Base-by-base conservation (phyloP, 129 eudicot genomes). In the Artemisia argyi region DNA sequence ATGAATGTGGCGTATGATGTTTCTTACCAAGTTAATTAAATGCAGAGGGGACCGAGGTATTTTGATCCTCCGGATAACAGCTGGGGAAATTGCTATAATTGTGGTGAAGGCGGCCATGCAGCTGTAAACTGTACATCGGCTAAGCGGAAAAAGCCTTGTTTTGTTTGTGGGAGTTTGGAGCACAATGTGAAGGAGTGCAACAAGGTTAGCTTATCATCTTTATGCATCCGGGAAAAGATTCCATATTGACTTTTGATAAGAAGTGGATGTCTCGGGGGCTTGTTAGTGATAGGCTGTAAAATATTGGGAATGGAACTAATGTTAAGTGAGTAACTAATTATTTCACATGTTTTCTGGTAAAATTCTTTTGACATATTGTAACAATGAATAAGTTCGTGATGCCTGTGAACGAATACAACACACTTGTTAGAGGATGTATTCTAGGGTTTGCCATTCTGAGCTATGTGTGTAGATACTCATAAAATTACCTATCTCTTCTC, bases 41-140 rank as follows among this genome's bases (percentile, higher is more conserved):
- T 80, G 51, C 88, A 94, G 99, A 80, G 99, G 66, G 97, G 99
- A n/a, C 99, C 99, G 3, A 88, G 99, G 76, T 94, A 94, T 82
- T 94, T 94, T 78, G 99, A 94, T 82, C 97, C 96, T 71, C 94
- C 96, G 26, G 99, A 94, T 79, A 90, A 76, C 78, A 83, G 90
- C 53, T 91, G 99, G 99, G 97, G 96, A 71, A 79, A 91, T 77
- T 94, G 99, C 91, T 94, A 81, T 72, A 94, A 94, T 73, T 94
- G 99, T 81, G 99, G 99, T 55, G 97, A 94, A 87, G 91, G 83
- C 65, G 99, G 99, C 17, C 99, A 94, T 78, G 71, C 78, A 1
- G 64, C 82, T 52, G 91, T 69, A 61, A 86, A 88, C 66, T 94
- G 99, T 81, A 88, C 89, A 51, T 83, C 86, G 17, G 91, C 89